Conservation (phyloP, 805 yeast species). For the Lachancea dasiensis region DNA sequence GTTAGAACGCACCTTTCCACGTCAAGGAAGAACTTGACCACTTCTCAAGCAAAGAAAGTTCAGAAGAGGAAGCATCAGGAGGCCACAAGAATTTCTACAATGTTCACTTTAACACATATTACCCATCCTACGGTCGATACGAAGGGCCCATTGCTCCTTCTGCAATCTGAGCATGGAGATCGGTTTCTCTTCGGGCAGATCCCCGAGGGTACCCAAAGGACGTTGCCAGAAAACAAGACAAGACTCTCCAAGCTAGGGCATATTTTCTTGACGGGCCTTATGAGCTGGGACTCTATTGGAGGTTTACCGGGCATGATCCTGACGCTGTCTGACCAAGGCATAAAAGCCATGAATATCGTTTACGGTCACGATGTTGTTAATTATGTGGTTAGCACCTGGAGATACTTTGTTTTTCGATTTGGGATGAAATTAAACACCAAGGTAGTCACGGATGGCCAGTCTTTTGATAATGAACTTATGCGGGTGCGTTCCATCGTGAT, state of each 20-base stretch:
- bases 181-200: slow-evolving; percentile 68
- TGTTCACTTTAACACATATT: slow-evolving; percentile 48
- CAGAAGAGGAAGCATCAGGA: neutral
- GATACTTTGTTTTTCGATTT: slow-evolving; percentile 77
- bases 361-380: slow-evolving; percentile 45
- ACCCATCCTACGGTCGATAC: slow-evolving; percentile 61
- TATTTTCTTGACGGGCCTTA: slow-evolving; percentile 72
- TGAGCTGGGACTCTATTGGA: slow-evolving; percentile 75
- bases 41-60: neutral
- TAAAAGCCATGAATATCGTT: slow-evolving; percentile 47
- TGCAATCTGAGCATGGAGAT: slow-evolving; percentile 36
- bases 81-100: slow-evolving; percentile 16
- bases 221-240: slow-evolving; percentile 54
- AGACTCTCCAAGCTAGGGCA: slow-evolving; percentile 53
- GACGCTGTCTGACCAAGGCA: slow-evolving; percentile 75
- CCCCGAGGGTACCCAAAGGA: slow-evolving; percentile 83
- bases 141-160: slow-evolving; percentile 47
- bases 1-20: neutral
- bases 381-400: slow-evolving; percentile 72
- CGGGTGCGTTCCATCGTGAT: slow-evolving; percentile 35
- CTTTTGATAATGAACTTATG: slow-evolving; percentile 34
- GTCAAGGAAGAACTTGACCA: neutral
- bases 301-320: slow-evolving; percentile 88
- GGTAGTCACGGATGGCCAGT: slow-evolving; percentile 19
- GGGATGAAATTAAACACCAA: slow-evolving; percentile 47